phyloP scores from a whole-genome alignment of 306 rosid species.

The Cucumis melo region DNA sequence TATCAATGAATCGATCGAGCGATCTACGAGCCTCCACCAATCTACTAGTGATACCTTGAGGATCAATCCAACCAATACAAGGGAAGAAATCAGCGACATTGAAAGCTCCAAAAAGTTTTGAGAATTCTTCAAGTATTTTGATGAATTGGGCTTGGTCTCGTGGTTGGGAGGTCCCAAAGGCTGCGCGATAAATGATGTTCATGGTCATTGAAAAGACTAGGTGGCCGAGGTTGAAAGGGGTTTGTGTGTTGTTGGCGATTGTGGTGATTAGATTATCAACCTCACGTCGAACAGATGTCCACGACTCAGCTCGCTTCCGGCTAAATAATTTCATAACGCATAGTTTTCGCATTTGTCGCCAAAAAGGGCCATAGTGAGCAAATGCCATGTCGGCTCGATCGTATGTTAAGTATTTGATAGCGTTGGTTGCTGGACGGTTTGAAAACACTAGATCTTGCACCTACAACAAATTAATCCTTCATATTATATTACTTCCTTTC shows the following conservation, averaged over 20 bases:
- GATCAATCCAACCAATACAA: slow-evolving; percentile 39
- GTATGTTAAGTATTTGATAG: slow-evolving; percentile 74
- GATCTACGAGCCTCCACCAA: slow-evolving; percentile 43
- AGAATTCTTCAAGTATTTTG: slow-evolving; percentile 60
- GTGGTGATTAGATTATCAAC: slow-evolving; percentile 27
- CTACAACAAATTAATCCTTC: neutral
- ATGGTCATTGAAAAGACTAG: slow-evolving; percentile 46
- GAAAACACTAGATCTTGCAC: slow-evolving; percentile 27
- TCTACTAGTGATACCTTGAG: slow-evolving; percentile 40
- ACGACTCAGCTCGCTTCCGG: slow-evolving; percentile 72
- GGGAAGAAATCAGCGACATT: slow-evolving; percentile 70
- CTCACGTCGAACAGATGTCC: slow-evolving; percentile 68
- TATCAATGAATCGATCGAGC: slow-evolving; percentile 47
- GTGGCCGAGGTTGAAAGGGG: slow-evolving; percentile 46
- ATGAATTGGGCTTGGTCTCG: slow-evolving; percentile 70
- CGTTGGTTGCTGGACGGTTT: slow-evolving; percentile 70
- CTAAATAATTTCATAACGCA: slow-evolving; percentile 81
- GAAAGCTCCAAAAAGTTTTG: slow-evolving; percentile 75
- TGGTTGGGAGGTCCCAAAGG: slow-evolving; percentile 40
- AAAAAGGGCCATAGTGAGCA: slow-evolving; percentile 80
- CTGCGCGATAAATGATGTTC: slow-evolving; percentile 61
- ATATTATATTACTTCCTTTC: too few species aligned
- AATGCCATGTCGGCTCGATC: slow-evolving; percentile 92
- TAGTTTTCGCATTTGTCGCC: slow-evolving; percentile 85
- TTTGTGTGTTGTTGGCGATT: slow-evolving; percentile 16